These are phyloP conservation scores for Phytophthora cryptogea DNA, from an alignment of 352 stramenopile genomes.

Conservation along the genomic window DNA sequence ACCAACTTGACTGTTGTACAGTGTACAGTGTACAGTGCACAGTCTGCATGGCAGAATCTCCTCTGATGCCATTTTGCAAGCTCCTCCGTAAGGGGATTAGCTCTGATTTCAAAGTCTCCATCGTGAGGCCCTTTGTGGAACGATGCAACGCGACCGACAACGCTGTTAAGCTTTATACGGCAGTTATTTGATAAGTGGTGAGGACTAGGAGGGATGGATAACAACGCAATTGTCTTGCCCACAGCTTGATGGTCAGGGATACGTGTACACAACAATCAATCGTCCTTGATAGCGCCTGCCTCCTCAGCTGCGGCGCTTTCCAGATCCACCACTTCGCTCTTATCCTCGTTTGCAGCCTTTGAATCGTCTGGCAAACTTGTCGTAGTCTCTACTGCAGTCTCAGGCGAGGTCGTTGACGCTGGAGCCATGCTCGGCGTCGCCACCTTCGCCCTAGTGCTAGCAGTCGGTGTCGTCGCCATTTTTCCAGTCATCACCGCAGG, in stretches of 20 bases:
- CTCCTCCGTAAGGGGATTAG: no score
- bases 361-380: neutral
- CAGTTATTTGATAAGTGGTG: no score
- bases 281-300: slow-evolving; percentile 4
- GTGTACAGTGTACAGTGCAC: no score
- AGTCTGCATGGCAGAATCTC: no score
- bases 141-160: neutral
- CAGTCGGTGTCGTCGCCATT: slow-evolving; percentile 24
- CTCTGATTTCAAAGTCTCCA: no score
- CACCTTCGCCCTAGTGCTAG: slow-evolving; percentile 4
- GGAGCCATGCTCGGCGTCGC: slow-evolving; percentile 2
- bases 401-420: neutral
- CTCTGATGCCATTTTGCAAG: no score
- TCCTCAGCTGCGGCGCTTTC: slow-evolving; percentile 3
- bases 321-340: slow-evolving; percentile 1
- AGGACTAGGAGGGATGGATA: neutral
- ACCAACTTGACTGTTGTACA: no score
- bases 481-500: slow-evolving; percentile 17
- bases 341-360: neutral
- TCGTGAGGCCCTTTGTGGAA: no score
- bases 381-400: neutral
- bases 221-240: neutral
- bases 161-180: neutral
- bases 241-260: slow-evolving; percentile 4
- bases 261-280: slow-evolving; percentile 22